Evolutionary conservation across 2,329 filamentous ascomycete genomes (phyloP).

Genomic region (Sporothrix brasiliensis): DNA sequence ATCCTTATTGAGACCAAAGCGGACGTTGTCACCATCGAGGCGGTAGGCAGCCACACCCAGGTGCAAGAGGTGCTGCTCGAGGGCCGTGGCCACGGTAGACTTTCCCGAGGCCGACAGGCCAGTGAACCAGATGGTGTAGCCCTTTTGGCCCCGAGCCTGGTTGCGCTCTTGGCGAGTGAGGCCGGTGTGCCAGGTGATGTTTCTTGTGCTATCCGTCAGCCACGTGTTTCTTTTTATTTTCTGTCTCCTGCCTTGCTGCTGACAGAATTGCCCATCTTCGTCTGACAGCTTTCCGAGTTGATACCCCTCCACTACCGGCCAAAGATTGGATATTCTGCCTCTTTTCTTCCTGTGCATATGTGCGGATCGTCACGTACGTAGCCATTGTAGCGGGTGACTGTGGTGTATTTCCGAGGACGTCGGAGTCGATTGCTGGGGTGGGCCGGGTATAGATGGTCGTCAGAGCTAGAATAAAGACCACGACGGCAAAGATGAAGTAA

Average conservation of each 20-base stretch:
- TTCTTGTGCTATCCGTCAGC: conserved; percentile 54
- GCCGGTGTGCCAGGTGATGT: conserved; percentile 87
- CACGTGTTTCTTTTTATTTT: not conserved
- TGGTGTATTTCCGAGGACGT: not conserved
- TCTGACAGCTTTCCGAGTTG: not conserved
- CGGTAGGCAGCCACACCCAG: conserved; percentile 82
- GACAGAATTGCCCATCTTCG: not conserved
- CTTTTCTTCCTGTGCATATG: not conserved
- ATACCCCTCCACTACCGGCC: not conserved
- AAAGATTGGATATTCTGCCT: not conserved
- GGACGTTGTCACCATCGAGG: conserved; percentile 96
- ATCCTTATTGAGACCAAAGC: conserved; percentile 97
- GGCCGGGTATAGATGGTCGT: not conserved
- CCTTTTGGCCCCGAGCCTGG: conserved; percentile 75
- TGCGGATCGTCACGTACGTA: conserved; percentile 17
- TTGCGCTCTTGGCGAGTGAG: conserved; percentile 78
- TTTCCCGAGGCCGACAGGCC: conserved; percentile 96
- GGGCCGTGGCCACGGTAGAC: conserved; percentile 92
- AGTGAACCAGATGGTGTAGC: conserved; percentile 97
- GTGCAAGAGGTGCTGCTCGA: conserved; percentile 95
- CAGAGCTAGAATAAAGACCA: too few relatives aligned
- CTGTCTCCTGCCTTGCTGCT: not conserved
- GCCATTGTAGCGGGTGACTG: conserved; percentile 14
- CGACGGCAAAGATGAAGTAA: not conserved
- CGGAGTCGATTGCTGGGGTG: not conserved